These are phyloP conservation scores for Aureobasidium leucospermi DNA, from an alignment of 2,329 filamentous ascomycete species.

Conservation along the genomic window DNA sequence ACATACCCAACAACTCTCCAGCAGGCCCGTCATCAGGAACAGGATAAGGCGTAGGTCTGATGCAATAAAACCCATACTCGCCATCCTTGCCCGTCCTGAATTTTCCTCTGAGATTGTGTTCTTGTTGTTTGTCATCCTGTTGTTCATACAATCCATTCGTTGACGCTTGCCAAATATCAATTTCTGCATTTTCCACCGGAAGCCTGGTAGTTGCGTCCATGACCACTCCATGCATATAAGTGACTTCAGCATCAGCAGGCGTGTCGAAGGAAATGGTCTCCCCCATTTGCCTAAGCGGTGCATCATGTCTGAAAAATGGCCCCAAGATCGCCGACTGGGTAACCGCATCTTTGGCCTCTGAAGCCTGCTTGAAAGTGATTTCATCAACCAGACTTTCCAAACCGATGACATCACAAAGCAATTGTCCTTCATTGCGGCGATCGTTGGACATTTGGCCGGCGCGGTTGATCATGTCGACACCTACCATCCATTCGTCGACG, in stretches of 20 bases:
- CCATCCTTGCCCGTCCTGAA: constrained; percentile 62
- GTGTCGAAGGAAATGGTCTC: constrained; percentile 53
- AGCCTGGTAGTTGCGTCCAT: constrained; percentile 52
- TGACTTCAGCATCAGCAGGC: constrained; percentile 45
- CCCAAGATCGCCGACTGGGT: constrained; percentile 76
- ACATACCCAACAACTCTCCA: constrained; percentile 49
- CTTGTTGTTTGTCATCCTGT: constrained; percentile 60
- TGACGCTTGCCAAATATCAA: constrained; percentile 75
- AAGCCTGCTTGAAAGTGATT: constrained; percentile 62
- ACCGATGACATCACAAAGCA: constrained; percentile 52
- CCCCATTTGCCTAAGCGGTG: constrained; percentile 63
- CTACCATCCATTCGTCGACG: constrained; percentile 52
- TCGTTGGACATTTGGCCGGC: constrained; percentile 56
- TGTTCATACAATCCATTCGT: constrained; percentile 62
- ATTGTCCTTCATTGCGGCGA: constrained; percentile 56
- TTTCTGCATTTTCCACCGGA: constrained; percentile 56
- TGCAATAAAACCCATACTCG: constrained; percentile 45
- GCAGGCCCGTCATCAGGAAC: constrained; percentile 51
- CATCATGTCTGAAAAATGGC: constrained; percentile 72
- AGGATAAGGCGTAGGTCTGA: constrained; percentile 42
- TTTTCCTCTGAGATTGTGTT: constrained; percentile 67
- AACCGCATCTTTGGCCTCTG: constrained; percentile 41
- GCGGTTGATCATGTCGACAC: constrained; percentile 52
- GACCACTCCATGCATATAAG: constrained; percentile 59
- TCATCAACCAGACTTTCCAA: constrained; percentile 64